Base-by-base conservation (phyloP, 2,329 filamentous ascomycete species). In the Ophiostoma sp. region DNA sequence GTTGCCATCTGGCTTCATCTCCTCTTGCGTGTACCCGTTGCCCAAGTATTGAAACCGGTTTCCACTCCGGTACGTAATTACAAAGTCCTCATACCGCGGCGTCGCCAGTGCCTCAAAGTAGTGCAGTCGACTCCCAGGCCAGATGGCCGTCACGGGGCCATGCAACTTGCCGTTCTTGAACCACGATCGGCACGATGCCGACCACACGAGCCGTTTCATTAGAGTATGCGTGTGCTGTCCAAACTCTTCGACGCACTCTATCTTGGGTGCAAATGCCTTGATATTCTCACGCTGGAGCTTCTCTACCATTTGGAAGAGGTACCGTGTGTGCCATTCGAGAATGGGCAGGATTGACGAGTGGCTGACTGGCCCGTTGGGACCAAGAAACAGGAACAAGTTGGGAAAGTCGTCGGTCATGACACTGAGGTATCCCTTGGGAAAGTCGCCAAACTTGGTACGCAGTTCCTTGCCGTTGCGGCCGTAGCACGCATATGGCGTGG, bases 391-490 rank as follows among this genome's bases (percentile, higher is more conserved):
- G 44, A 73, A 71, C 31, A 71, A 60, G 66, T 73, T 73, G 11
- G 73, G 73, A 36, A 73, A 71, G 31, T 67, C 82, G 13, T 80
- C 80, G 71, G 83, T 67, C 5, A 68, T 69, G 3, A 72, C 23
- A 31, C 65, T 39, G 15, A 73, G 35, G 68, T 73, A 73, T 7
- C 68, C 89, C 74, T 90, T 87, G 0, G 90, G 89, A 71, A 86
- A 89, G 0, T 87, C 88, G 65, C 70, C 76, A 71, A 76, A 77
- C 68, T 74, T 36, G 6, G 69, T 52, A n/a, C 60, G 31, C 31
- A 72, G 67, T 15, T 62, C 33, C 31, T 44, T 13, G 20, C 72
- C 73, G 31, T 57, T 62, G 10, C 23, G 27, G 36, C 73, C 73
- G n/a, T 64, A 64, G 23, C 68, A 52, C 4, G 27, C 10, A 44